These are phyloP conservation scores for Vaccinium darrowii DNA, from an alignment of 148 eudicot species.

Conservation along the genomic window DNA sequence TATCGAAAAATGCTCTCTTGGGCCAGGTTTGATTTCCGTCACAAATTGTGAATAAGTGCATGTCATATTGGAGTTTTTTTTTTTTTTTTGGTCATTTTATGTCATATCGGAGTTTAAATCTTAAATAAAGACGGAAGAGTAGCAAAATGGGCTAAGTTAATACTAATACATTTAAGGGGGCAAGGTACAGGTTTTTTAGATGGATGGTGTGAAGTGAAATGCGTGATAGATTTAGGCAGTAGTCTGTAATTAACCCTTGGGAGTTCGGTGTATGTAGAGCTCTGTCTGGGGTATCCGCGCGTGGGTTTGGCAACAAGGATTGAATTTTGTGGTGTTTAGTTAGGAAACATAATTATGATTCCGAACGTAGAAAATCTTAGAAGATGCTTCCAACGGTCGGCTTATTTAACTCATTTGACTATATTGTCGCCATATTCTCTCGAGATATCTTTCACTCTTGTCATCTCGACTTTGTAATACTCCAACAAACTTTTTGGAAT, in stretches of 20 bases:
- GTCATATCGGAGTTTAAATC: no score
- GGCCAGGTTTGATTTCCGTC: no score
- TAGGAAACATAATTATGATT: background rate
- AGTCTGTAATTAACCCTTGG: background rate
- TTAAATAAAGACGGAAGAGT: no score
- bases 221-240: background rate
- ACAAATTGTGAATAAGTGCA: no score
- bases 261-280: background rate
- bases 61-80: no score
- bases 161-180: no score
- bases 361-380: background rate
- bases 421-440: conserved; percentile 4
- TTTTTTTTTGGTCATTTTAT: no score
- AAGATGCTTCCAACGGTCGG: conserved; percentile 19
- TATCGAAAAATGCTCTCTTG: no score
- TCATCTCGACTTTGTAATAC: background rate
- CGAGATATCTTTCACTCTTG: background rate
- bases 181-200: no score
- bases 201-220: background rate
- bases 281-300: background rate
- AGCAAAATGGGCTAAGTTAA: no score
- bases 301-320: background rate
- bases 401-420: background rate
- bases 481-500: no score
- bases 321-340: background rate